Conservation (phyloP, 352 stramenopile species). For the Blastocystis hominis region DNA sequence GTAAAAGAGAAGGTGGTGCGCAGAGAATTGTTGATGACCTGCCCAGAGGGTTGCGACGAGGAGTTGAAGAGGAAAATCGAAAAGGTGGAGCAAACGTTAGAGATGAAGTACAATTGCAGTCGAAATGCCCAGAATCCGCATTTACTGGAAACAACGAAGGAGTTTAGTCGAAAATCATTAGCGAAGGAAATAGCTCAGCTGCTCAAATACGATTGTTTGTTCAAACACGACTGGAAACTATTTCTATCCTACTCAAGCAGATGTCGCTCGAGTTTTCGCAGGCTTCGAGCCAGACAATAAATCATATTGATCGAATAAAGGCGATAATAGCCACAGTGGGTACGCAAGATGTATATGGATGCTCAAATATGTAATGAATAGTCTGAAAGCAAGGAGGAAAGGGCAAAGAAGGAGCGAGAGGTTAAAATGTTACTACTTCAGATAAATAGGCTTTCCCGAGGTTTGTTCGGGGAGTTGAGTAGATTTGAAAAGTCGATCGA, state of each 20-base stretch:
- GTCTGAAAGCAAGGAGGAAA: not conserved
- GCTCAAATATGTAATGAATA: not conserved
- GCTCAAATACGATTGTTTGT: not conserved
- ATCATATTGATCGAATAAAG: conserved; percentile 24
- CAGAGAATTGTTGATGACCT: not conserved
- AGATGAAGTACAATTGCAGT: not conserved
- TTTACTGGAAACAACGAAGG: not conserved
- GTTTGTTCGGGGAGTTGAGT: not conserved
- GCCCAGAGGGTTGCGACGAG: not conserved
- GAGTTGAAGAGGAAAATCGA: not conserved
- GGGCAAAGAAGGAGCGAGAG: not conserved
- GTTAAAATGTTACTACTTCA: conserved; percentile 20
- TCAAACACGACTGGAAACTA: not conserved
- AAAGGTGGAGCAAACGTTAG: not conserved
- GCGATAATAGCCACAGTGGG: not conserved
- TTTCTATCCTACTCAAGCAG: not conserved
- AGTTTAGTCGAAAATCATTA: not conserved
- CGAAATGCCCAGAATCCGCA: not conserved
- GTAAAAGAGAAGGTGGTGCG: not conserved
- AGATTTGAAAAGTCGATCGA: not conserved
- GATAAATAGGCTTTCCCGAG: conserved; percentile 27
- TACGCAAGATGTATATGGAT: not conserved
- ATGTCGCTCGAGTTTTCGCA: not conserved
- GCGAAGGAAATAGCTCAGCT: not conserved
- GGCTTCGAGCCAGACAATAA: not conserved